These are phyloP conservation scores for Tritrichomonas musculus DNA, from an alignment of 208 protist species.

Conservation along the genomic window DNA sequence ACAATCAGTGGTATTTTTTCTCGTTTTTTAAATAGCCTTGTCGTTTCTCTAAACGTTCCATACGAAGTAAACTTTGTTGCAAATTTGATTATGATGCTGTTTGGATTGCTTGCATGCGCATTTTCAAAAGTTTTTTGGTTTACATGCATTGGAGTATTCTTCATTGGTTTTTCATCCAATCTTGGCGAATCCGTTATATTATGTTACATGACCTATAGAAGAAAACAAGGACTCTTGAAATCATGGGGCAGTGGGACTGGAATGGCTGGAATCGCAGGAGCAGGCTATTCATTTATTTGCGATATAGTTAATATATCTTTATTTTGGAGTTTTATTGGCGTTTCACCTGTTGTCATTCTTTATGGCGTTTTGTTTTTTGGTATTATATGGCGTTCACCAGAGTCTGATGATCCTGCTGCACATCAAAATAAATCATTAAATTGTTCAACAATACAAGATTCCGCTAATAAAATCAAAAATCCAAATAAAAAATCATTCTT, in stretches of 20 bases:
- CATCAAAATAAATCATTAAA: neutral
- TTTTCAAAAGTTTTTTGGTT: constrained; percentile 24
- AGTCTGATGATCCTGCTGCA: neutral
- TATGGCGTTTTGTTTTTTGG: neutral
- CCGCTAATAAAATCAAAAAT: too few species aligned
- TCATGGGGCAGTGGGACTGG: neutral
- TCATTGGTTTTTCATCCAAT: neutral
- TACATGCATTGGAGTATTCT: neutral
- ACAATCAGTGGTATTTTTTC: neutral
- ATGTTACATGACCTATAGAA: neutral
- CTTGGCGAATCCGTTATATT: neutral
- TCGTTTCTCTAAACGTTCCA: neutral
- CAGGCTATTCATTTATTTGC: neutral
- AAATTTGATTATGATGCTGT: neutral
- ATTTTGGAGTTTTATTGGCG: neutral
- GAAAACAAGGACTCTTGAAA: neutral
- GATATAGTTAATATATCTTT: neutral
- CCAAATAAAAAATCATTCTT: too few species aligned
- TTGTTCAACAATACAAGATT: too few species aligned
- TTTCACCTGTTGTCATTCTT: neutral
- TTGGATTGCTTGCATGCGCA: neutral
- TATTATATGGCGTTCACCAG: neutral
- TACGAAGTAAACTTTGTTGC: neutral
- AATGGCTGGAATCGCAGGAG: neutral
- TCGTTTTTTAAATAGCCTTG: neutral